phyloP scores from a whole-genome alignment of 2,329 filamentous ascomycete species.

The Hypoxylon sp. region DNA sequence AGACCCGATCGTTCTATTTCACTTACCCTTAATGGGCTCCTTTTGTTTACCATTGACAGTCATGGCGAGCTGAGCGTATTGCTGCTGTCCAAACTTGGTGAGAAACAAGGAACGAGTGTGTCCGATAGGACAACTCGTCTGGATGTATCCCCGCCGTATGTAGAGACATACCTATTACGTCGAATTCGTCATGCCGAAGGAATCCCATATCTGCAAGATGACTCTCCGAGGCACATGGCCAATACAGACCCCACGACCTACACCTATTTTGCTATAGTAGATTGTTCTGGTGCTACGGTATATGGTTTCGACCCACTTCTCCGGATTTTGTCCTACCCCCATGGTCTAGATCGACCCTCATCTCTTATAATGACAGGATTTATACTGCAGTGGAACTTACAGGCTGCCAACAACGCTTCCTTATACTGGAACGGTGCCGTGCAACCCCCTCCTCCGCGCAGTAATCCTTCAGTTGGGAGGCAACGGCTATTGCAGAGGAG shows the following conservation, averaged over 20 bases:
- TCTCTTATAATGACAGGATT: background rate
- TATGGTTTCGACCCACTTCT: constrained; percentile 22
- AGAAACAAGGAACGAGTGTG: background rate
- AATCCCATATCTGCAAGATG: constrained; percentile 18
- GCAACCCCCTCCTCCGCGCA: too few species aligned
- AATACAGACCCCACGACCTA: constrained; percentile 12
- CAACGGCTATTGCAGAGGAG: background rate
- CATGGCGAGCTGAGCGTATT: constrained; percentile 11
- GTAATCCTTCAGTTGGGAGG: background rate
- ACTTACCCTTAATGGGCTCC: constrained; percentile 40
- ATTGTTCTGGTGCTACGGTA: constrained; percentile 19
- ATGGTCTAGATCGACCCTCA: background rate
- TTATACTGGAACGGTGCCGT: background rate
- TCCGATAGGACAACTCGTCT: constrained; percentile 4
- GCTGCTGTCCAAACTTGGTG: background rate
- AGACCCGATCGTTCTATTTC: background rate
- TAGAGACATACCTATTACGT: constrained; percentile 12
- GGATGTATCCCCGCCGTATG: constrained; percentile 17
- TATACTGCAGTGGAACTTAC: background rate
- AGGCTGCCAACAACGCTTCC: background rate
- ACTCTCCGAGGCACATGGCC: constrained; percentile 18
- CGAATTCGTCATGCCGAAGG: constrained; percentile 17
- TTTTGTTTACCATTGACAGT: constrained; percentile 24
- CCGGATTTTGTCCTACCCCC: constrained; percentile 8
- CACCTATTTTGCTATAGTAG: constrained; percentile 22